Percentiles rank a stretch among this genome's conserved stretches.
phyloP scores from a whole-genome alignment of 805 yeast genomes.

The Candida palmyrensis region DNA sequence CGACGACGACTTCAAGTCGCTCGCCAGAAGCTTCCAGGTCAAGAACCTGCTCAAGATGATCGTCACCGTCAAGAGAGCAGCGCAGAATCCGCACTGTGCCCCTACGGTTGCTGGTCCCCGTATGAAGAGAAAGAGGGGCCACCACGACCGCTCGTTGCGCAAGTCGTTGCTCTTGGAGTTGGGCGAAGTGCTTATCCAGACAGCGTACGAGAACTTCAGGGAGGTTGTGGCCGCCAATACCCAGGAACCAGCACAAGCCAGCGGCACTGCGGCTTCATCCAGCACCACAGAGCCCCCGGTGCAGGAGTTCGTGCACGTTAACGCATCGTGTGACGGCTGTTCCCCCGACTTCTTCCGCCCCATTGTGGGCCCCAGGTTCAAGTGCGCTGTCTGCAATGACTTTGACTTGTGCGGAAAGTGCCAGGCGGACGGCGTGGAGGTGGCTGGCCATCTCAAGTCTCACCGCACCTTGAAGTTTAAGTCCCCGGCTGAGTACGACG shows the following conservation, averaged over 20 bases:
- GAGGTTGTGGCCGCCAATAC: constrained; percentile 7
- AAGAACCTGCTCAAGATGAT: constrained; percentile 39
- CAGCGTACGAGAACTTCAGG: constrained; percentile 24
- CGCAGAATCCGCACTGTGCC: background rate
- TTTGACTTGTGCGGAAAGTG: constrained; percentile 47
- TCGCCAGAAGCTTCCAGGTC: constrained; percentile 44
- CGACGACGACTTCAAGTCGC: constrained; percentile 35
- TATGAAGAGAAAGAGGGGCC: constrained; percentile 1
- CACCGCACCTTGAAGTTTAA: constrained; percentile 29
- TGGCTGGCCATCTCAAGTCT: constrained; percentile 16
- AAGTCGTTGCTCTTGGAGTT: constrained; percentile 14
- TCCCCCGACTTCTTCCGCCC: constrained; percentile 26
- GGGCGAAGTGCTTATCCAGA: constrained; percentile 22
- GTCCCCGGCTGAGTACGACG: constrained; percentile 8
- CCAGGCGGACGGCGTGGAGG: constrained; percentile 12
- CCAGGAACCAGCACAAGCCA: too few relatives aligned
- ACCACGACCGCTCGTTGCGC: background rate
- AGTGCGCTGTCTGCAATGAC: constrained; percentile 48
- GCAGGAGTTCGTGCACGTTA: constrained; percentile 14
- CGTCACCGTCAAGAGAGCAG: constrained; percentile 13
- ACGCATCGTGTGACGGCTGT: constrained; percentile 33
- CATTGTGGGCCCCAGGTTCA: constrained; percentile 43
- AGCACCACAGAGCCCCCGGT: background rate
- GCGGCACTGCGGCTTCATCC: background rate
- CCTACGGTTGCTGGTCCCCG: background rate